Percentiles rank a stretch among this genome's conserved stretches.
These are phyloP conservation scores for Aspergillus fructus DNA, from an alignment of 2,329 filamentous ascomycete genomes.

Conservation along the genomic window DNA sequence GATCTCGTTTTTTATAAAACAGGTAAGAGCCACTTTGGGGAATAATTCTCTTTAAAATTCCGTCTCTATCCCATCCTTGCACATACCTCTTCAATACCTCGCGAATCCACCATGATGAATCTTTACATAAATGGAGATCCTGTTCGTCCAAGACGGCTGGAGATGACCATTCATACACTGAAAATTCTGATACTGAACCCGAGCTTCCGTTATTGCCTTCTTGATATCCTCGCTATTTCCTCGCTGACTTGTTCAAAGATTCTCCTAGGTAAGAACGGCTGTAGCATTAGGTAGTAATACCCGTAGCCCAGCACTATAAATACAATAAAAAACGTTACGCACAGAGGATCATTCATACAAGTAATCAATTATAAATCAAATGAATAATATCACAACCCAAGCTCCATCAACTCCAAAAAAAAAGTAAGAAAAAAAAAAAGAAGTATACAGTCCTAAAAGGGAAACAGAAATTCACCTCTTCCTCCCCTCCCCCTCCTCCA, in stretches of 20 bases:
- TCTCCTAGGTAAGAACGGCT: background rate
- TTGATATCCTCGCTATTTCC: background rate
- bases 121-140: constrained; percentile 33
- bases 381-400: background rate
- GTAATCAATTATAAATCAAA: background rate
- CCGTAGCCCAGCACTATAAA: background rate
- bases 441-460: background rate
- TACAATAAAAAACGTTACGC: background rate
- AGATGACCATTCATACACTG: constrained; percentile 42
- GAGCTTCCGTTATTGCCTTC: background rate
- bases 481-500: constrained; percentile 31
- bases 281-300: background rate
- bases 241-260: background rate
- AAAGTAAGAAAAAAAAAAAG: background rate
- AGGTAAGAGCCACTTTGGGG: background rate
- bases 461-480: constrained; percentile 5
- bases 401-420: background rate
- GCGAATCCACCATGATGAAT: constrained; percentile 30
- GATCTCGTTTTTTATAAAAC: background rate
- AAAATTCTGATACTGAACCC: constrained; percentile 38
- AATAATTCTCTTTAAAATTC: background rate
- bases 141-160: constrained; percentile 26
- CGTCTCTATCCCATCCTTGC: background rate
- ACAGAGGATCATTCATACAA: background rate
- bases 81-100: background rate